A percentile compares a stretch with the other conserved stretches of the same genome.
These are phyloP conservation scores for Phytophthora sojae DNA, from an alignment of 352 stramenopile species.

Conservation along the genomic window DNA sequence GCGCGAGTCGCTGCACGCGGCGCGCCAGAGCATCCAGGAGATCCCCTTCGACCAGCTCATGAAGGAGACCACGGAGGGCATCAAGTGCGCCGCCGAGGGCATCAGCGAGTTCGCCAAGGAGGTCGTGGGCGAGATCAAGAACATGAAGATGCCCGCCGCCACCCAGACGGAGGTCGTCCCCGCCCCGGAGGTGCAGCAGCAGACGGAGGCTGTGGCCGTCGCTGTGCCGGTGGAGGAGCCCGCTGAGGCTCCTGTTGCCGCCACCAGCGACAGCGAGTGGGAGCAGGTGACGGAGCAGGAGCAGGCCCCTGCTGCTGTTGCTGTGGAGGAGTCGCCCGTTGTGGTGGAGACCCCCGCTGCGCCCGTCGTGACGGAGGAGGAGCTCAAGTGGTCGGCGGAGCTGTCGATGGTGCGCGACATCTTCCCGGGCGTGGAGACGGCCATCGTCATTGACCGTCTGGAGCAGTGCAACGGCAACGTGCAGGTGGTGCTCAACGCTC, in stretches of 20 bases:
- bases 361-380: slow-evolving; percentile 60
- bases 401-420: slow-evolving; percentile 81
- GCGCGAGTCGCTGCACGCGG: slow-evolving; percentile 58
- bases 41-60: slow-evolving; percentile 87
- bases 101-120: slow-evolving; percentile 84
- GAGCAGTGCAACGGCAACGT: slow-evolving; percentile 87
- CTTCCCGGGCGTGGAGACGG: slow-evolving; percentile 64
- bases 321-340: slow-evolving; percentile 43
- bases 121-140: slow-evolving; percentile 76
- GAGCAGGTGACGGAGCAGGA: slow-evolving; percentile 65
- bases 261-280: slow-evolving; percentile 71
- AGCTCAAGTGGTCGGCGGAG: slow-evolving; percentile 82
- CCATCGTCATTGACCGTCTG: slow-evolving; percentile 62
- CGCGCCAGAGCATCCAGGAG: slow-evolving; percentile 72
- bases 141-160: slow-evolving; percentile 41
- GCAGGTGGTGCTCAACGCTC: slow-evolving; percentile 78
- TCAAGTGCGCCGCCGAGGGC: slow-evolving; percentile 80
- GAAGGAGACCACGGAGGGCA: slow-evolving; percentile 77
- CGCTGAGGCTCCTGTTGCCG: slow-evolving; percentile 15
- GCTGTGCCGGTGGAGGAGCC: slow-evolving; percentile 36
- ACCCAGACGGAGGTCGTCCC: slow-evolving; percentile 40
- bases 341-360: slow-evolving; percentile 46
- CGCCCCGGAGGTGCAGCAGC: slow-evolving; percentile 36
- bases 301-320: slow-evolving; percentile 25
- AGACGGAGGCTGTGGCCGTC: slow-evolving; percentile 39